A percentile compares a stretch with the other conserved stretches of the same genome.
Conservation (phyloP, 1,284 basidiomycete genomes). For the Cutaneotrichosporon daszewskae region DNA sequence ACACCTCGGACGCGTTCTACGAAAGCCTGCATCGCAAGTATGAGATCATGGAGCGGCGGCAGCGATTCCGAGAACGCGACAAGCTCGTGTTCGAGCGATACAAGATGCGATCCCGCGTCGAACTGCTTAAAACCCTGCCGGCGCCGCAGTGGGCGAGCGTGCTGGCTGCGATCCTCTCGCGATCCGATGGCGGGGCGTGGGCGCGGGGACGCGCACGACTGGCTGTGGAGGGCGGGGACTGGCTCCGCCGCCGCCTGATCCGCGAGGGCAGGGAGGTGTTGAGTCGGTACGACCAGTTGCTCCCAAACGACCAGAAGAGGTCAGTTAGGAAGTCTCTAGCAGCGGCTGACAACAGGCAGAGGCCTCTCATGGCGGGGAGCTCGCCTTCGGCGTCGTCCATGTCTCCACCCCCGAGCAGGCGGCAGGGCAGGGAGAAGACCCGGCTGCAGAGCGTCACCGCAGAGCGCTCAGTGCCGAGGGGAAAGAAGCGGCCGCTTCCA, state of each 20-base stretch:
- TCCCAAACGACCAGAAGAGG: slow-evolving; percentile 12
- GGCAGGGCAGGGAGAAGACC: no score
- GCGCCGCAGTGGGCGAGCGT: slow-evolving; percentile 25
- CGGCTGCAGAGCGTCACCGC: no score
- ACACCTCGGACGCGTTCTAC: slow-evolving; percentile 79
- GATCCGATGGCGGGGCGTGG: slow-evolving; percentile 19
- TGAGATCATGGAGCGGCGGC: slow-evolving; percentile 77
- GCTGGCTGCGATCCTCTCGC: slow-evolving; percentile 18
- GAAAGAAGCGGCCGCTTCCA: no score
- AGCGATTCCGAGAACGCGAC: slow-evolving; percentile 79
- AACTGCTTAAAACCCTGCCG: slow-evolving; percentile 59
- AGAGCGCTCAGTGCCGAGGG: no score
- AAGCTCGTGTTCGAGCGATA: slow-evolving; percentile 84
- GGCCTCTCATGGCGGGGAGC: no score
- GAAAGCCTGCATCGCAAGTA: slow-evolving; percentile 77
- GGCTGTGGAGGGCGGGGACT: slow-evolving; percentile 28
- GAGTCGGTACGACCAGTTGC: slow-evolving; percentile 24
- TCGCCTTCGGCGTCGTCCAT: no score
- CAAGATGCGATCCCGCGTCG: slow-evolving; percentile 80
- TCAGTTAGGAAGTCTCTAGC: no score
- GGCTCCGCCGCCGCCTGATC: slow-evolving; percentile 36
- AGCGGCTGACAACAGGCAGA: no score
- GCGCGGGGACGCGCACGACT: slow-evolving; percentile 32
- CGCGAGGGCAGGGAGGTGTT: slow-evolving; percentile 41
- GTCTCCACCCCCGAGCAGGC: no score